Evolutionary conservation across 2,329 filamentous ascomycete genomes (phyloP), one percentile per base, ranked within the genome.

Genomic region (Colletotrichum sp.): DNA sequence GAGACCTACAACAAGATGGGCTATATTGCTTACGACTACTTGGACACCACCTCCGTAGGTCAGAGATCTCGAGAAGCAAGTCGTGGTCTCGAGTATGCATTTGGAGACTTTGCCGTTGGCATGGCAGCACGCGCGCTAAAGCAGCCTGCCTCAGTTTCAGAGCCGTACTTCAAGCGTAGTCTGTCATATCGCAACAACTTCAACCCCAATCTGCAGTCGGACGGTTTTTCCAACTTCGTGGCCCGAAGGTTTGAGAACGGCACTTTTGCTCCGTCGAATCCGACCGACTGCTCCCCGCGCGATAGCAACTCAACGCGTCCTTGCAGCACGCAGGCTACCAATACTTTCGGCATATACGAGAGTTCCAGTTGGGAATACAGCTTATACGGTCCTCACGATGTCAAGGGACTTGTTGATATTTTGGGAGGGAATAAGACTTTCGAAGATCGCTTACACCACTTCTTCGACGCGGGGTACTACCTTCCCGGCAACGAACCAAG

Each of bases 311-410:
- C 24, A 9, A 39, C 43, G 10, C 60, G 60, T 12, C 30, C 69
- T 2, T 71, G 60, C 43, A 71, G 69, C 60, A 13, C 26, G 14
- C 69, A 66, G 18, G 34, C 8, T n/a, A 71, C 69, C 3, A 71
- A 71, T 30, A 66, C 61, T 2, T 71, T 8, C 7, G 69, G 69
- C 13, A 13, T 71, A 2, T 71, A 71, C 7, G 60, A 71, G 9
- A 71, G 60, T 16, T 71, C 69, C 39, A 71, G 69, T 16, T 71
- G 69, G 69, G 69, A 71, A n/a, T 71, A 71, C 18, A 71, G 69
- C 3, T 1, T 71, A 0, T 71, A 71, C 16, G 69, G 24, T 6
- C 69, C 69, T 3, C 69, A 71, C 48, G 61, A 71, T 1, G 69
- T 71, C 1, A 57, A 34, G 7, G 69, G 69, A 0, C 43, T 71